These are phyloP conservation scores for Monascus ruber DNA, from an alignment of 2,329 filamentous ascomycete species.

Conservation along the genomic window DNA sequence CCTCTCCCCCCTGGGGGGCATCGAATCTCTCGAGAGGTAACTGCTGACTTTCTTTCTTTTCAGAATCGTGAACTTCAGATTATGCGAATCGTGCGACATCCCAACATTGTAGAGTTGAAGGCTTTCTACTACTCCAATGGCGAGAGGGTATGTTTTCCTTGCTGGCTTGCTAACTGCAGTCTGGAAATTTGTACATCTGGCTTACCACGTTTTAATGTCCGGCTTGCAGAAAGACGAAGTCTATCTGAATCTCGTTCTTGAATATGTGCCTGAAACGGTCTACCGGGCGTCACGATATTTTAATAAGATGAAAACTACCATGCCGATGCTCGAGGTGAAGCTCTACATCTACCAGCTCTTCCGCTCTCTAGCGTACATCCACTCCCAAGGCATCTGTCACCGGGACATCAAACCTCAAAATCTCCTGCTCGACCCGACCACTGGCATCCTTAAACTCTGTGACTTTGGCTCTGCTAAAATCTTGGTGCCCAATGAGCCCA, in stretches of 20 bases:
- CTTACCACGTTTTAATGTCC: no score
- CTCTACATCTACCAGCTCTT: slow-evolving; percentile 99
- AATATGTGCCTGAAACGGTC: slow-evolving; percentile 96
- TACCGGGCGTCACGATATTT: slow-evolving; percentile 97
- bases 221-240: slow-evolving; percentile 78
- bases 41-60: slow-evolving; percentile 17
- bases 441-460: slow-evolving; percentile 89
- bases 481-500: slow-evolving; percentile 94
- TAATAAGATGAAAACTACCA: slow-evolving; percentile 99
- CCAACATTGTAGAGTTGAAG: slow-evolving; percentile 97
- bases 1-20: no score
- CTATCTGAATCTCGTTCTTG: slow-evolving; percentile 94
- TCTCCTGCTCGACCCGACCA: slow-evolving; percentile 79
- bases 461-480: slow-evolving; percentile 99
- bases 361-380: slow-evolving; percentile 94
- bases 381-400: slow-evolving; percentile 98
- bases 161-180: not conserved
- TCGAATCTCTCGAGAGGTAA: no score
- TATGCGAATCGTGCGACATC: slow-evolving; percentile 97
- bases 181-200: slow-evolving; percentile 1
- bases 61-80: slow-evolving; percentile 99
- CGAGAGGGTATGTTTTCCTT: slow-evolving; percentile 61
- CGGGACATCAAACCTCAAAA: slow-evolving; percentile 99
- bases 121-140: slow-evolving; percentile 99
- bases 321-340: slow-evolving; percentile 98